phyloP scores from a whole-genome alignment of 768 basidiomycete species.

The Tricholoma sp. region DNA sequence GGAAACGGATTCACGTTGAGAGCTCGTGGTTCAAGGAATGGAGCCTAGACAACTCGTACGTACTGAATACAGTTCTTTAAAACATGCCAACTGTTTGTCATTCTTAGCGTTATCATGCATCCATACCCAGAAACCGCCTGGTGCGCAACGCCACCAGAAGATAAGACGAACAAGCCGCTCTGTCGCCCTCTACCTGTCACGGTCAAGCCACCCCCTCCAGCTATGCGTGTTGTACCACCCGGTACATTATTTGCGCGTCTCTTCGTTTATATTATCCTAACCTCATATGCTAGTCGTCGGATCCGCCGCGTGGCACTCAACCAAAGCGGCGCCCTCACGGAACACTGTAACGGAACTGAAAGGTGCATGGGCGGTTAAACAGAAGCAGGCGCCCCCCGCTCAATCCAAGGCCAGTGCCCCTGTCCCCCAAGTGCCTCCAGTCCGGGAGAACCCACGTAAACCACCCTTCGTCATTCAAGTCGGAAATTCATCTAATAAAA shows the following conservation, averaged over 20 bases:
- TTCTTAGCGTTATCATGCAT: constrained; percentile 21
- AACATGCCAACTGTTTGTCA: not conserved
- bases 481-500: not conserved
- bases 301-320: constrained; percentile 29
- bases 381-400: not conserved
- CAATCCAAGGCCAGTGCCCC: not conserved
- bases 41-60: constrained; percentile 29
- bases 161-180: constrained; percentile 37
- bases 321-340: constrained; percentile 5
- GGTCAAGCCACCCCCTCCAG: constrained; percentile 27
- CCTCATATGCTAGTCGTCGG: constrained; percentile 28
- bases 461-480: not conserved
- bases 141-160: constrained; percentile 37
- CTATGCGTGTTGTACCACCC: constrained; percentile 12
- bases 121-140: constrained; percentile 39
- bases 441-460: not conserved
- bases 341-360: constrained; percentile 7
- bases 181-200: constrained; percentile 39
- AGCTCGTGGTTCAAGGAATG: constrained; percentile 38
- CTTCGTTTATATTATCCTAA: not conserved
- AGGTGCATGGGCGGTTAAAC: constrained; percentile 15
- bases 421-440: not conserved
- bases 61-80: not conserved
- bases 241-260: constrained; percentile 16
- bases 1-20: constrained; percentile 43